These are phyloP conservation scores for Rhizomucor pusillus DNA, from an alignment of 371 early-diverging fungal species.

Conservation along the genomic window DNA sequence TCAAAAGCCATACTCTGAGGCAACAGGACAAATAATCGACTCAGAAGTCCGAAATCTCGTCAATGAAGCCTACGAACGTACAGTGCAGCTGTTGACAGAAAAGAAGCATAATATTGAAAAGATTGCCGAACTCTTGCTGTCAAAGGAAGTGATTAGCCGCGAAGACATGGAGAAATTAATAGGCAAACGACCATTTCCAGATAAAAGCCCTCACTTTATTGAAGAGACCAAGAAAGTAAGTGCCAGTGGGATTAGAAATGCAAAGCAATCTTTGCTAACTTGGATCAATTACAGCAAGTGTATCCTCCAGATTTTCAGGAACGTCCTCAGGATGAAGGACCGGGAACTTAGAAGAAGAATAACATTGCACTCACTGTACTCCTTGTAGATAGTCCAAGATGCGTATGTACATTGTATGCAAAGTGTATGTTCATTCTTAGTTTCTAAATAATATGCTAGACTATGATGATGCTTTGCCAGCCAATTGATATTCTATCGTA, in stretches of 20 bases:
- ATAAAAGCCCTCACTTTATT: conserved; percentile 1
- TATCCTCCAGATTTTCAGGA: too few species aligned
- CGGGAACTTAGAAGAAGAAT: too few species aligned
- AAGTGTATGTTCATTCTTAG: too few species aligned
- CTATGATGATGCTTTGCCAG: too few species aligned
- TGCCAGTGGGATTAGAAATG: neutral
- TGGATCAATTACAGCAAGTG: too few species aligned
- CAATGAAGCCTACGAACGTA: conserved; percentile 74
- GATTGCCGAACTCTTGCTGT: conserved; percentile 85
- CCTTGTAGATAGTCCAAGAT: too few species aligned
- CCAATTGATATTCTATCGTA: too few species aligned
- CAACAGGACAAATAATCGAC: conserved; percentile 92
- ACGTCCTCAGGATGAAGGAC: too few species aligned
- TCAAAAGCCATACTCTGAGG: conserved; percentile 94
- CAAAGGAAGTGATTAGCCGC: conserved; percentile 94
- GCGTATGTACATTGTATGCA: too few species aligned
- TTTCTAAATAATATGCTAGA: too few species aligned
- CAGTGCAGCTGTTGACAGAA: conserved; percentile 72
- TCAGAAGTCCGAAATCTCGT: conserved; percentile 85
- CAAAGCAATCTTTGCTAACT: too few species aligned
- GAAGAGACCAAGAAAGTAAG: neutral
- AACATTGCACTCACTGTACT: too few species aligned
- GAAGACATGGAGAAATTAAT: conserved; percentile 91
- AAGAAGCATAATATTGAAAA: conserved; percentile 84
- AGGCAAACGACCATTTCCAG: conserved; percentile 80